phyloP scores from a whole-genome alignment of 2,329 filamentous ascomycete genomes.

The Neonectria sp. region DNA sequence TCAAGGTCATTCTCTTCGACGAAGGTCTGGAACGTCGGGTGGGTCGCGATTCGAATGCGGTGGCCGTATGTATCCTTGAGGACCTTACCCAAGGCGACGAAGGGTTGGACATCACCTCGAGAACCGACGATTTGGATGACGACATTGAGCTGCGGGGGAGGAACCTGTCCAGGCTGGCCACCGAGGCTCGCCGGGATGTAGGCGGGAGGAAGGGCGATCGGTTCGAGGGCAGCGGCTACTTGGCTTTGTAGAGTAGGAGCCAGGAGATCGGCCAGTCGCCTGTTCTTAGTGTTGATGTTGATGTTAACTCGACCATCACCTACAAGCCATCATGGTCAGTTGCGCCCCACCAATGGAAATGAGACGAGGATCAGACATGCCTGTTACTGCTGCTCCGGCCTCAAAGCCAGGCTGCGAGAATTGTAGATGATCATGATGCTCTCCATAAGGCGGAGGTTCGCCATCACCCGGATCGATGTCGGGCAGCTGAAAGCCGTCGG shows the following conservation, averaged over 20 bases:
- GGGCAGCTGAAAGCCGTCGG: constrained; percentile 59
- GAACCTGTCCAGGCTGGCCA: constrained; percentile 71
- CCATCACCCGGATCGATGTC: constrained; percentile 59
- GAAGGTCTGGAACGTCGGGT: constrained; percentile 77
- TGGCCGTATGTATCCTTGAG: constrained; percentile 78
- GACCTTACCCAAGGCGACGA: constrained; percentile 77
- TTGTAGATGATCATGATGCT: constrained; percentile 68
- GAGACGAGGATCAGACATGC: constrained; percentile 50
- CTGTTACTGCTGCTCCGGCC: constrained; percentile 72
- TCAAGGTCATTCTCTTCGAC: constrained; percentile 80
- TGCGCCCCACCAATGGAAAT: constrained; percentile 3
- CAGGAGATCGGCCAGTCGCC: constrained; percentile 76
- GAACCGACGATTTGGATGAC: constrained; percentile 84
- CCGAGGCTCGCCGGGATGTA: constrained; percentile 83
- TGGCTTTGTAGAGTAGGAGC: constrained; percentile 74
- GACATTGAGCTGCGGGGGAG: constrained; percentile 75
- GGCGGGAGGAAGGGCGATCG: constrained; percentile 69
- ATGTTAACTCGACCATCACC: constrained; percentile 86
- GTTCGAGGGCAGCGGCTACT: constrained; percentile 63
- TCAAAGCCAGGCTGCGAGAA: constrained; percentile 75
- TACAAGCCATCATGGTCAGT: constrained; percentile 49
- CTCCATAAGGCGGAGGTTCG: constrained; percentile 72
- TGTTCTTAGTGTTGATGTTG: constrained; percentile 80
- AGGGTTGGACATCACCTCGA: constrained; percentile 83
- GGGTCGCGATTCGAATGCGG: constrained; percentile 81